Conservation (phyloP, 2,329 filamentous ascomycete genomes). For the Gaeumannomyces sp. region DNA sequence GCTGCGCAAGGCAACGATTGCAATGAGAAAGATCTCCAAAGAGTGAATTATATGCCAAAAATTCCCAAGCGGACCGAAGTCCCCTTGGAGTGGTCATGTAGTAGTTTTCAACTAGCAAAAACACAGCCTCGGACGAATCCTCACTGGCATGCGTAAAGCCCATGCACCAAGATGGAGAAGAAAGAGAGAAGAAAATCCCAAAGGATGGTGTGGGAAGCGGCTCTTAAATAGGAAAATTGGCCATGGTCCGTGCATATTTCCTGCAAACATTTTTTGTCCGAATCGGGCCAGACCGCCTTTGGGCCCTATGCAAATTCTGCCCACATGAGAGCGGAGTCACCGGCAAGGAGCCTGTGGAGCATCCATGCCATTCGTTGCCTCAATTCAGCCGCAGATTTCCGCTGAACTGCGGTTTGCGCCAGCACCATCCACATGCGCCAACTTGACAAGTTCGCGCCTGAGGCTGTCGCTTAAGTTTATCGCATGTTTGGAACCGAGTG, state of each 20-base stretch:
- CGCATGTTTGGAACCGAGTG: neutral
- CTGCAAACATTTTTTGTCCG: neutral
- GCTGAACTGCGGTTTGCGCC: neutral
- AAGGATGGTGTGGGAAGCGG: neutral
- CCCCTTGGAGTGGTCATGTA: slow-evolving; percentile 67
- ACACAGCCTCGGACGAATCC: slow-evolving; percentile 77
- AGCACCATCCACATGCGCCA: neutral
- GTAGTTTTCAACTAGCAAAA: slow-evolving; percentile 88
- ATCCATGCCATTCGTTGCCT: neutral
- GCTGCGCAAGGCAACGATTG: slow-evolving; percentile 34
- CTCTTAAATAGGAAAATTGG: neutral
- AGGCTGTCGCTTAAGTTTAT: neutral
- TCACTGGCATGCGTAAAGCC: slow-evolving; percentile 79
- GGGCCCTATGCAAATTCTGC: neutral
- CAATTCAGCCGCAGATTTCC: slow-evolving; percentile 6
- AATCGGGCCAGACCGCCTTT: neutral
- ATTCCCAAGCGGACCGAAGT: slow-evolving; percentile 68
- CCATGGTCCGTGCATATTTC: neutral
- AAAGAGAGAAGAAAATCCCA: slow-evolving; percentile 27
- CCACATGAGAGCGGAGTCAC: no score
- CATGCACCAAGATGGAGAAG: slow-evolving; percentile 57
- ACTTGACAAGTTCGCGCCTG: neutral
- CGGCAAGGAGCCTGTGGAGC: no score
- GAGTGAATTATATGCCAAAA: slow-evolving; percentile 50
- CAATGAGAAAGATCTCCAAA: slow-evolving; percentile 34